Evolutionary conservation across 345 rosid genomes (phyloP).

Genomic region (Erodium maritimum): DNA sequence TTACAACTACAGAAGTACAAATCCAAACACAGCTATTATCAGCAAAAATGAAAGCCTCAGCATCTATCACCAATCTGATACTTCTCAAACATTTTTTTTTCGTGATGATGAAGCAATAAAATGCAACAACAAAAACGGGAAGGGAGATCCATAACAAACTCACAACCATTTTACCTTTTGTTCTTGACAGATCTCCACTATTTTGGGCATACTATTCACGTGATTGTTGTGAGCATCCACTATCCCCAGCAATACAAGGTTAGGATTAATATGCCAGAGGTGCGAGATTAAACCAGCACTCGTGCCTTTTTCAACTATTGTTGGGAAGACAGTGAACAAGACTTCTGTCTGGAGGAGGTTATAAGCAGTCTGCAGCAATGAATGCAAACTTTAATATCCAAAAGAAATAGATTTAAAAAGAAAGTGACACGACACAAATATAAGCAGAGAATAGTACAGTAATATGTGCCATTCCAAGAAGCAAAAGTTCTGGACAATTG

Average conservation of each 20-base stretch:
- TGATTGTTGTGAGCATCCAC: constrained; percentile 41
- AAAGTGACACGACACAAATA: not conserved
- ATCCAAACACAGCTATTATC: not conserved
- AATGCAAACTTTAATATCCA: not conserved
- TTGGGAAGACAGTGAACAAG: constrained; percentile 52
- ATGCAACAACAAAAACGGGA: not conserved
- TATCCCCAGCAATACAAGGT: constrained; percentile 64
- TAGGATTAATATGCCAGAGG: constrained; percentile 71
- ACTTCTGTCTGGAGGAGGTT: constrained; percentile 72
- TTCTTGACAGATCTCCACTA: constrained; percentile 69
- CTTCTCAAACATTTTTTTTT: too few relatives aligned
- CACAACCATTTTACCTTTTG: constrained; percentile 43
- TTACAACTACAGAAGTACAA: not conserved
- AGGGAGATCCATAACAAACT: not conserved
- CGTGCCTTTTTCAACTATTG: constrained; percentile 33
- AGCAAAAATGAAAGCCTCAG: not conserved
- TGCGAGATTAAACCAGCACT: constrained; percentile 44
- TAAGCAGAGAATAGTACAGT: constrained; percentile 31
- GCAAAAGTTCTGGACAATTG: constrained; percentile 79
- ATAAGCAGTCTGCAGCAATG: constrained; percentile 63
- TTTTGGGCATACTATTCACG: constrained; percentile 42
- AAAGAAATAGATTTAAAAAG: not conserved
- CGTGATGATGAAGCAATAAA: not conserved
- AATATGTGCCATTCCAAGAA: constrained; percentile 72
- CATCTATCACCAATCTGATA: not conserved